These are phyloP conservation scores for Pseudocohnilembus persalinus DNA, from an alignment of 169 alveolate species.

Conservation along the genomic window DNA sequence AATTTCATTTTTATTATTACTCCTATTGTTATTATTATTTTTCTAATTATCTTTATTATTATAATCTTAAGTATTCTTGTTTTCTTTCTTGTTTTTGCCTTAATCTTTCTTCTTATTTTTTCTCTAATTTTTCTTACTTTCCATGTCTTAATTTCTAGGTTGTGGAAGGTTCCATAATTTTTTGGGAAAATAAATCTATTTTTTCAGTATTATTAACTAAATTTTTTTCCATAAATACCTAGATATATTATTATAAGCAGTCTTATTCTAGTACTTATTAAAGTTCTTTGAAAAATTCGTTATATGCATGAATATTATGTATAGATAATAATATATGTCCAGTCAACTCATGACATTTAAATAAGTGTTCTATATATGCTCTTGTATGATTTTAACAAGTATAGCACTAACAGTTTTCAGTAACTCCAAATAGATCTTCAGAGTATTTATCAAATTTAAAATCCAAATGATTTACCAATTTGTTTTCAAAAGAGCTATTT, in stretches of 20 bases:
- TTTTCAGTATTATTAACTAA: background rate
- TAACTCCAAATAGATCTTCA: background rate
- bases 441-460: background rate
- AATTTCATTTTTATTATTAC: too few relatives aligned
- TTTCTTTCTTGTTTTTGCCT: background rate
- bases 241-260: background rate
- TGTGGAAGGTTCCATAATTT: background rate
- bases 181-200: background rate
- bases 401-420: slow-evolving; percentile 19
- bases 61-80: background rate
- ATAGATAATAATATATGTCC: slow-evolving; percentile 17
- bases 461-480: background rate
- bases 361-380: slow-evolving; percentile 25
- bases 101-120: background rate
- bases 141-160: background rate
- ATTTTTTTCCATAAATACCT: background rate
- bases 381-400: slow-evolving; percentile 15
- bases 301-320: slow-evolving; percentile 25
- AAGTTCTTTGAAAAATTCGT: slow-evolving; percentile 1
- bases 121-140: background rate
- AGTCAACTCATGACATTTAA: slow-evolving; percentile 37
- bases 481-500: slow-evolving; percentile 1
- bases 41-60: background rate
- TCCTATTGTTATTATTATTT: background rate
- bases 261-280: background rate